These are phyloP conservation scores for Zygotorulaspora danielsina DNA, from an alignment of 805 yeast species.

Conservation along the genomic window DNA sequence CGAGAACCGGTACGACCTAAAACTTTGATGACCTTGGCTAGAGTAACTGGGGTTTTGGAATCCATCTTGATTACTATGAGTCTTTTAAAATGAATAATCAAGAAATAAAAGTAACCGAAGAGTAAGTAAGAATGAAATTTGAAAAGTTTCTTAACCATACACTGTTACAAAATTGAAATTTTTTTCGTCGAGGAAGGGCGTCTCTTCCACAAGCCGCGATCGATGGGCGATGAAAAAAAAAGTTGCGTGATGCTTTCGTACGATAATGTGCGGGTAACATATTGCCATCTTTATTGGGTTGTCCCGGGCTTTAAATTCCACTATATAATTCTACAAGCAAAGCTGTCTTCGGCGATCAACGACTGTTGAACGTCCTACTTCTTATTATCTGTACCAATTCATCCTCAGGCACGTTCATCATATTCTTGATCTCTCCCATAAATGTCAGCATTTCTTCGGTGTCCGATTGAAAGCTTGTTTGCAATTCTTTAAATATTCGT, in stretches of 20 bases:
- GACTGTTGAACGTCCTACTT: conserved; percentile 15
- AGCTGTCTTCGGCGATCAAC: background rate
- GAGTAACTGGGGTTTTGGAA: conserved; percentile 87
- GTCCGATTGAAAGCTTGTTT: conserved; percentile 35
- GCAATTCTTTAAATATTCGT: conserved; percentile 32
- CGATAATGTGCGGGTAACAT: conserved; percentile 12
- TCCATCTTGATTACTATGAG: conserved; percentile 31
- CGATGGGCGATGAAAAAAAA: conserved; percentile 8
- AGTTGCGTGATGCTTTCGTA: conserved; percentile 16
- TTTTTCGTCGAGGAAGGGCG: conserved; percentile 6
- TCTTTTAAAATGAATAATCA: conserved; percentile 1
- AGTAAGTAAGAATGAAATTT: background rate
- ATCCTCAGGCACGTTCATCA: conserved; percentile 37
- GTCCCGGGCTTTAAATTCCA: no score
- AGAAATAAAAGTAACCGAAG: background rate
- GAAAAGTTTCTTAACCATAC: background rate
- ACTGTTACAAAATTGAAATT: conserved; percentile 5
- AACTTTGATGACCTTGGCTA: conserved; percentile 99
- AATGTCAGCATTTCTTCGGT: conserved; percentile 38
- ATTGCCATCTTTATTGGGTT: background rate
- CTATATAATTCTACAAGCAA: background rate
- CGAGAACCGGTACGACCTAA: conserved; percentile 99
- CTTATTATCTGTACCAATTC: conserved; percentile 32
- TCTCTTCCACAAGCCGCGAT: background rate
- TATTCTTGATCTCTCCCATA: conserved; percentile 35